Percentiles rank a stretch among this genome's conserved stretches.
Conservation (phyloP, 176 grass and related monocot species). For the Zizania latifolia region DNA sequence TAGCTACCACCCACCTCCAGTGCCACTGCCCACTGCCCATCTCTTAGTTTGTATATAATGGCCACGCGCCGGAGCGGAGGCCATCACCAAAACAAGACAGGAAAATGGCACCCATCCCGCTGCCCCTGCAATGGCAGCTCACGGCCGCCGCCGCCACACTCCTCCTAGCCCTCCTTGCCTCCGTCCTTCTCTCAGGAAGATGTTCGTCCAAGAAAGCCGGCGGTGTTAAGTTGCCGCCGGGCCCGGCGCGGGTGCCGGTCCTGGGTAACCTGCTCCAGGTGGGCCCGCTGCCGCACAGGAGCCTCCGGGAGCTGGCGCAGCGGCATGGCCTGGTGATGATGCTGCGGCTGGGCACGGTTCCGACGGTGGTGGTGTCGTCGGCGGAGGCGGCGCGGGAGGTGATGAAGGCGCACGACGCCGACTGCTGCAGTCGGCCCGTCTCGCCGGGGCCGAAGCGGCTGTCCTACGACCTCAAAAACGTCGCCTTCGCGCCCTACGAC, state of each 20-base stretch:
- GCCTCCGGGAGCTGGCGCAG: slow-evolving; percentile 32
- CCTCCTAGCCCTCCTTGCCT: too few species aligned
- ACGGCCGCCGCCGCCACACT: too few species aligned
- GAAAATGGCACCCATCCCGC: too few species aligned
- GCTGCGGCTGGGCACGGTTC: slow-evolving; percentile 45
- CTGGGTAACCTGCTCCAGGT: slow-evolving; percentile 66
- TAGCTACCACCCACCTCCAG: too few species aligned
- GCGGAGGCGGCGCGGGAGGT: slow-evolving; percentile 41
- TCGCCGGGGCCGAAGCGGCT: slow-evolving; percentile 16
- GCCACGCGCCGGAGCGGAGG: too few species aligned
- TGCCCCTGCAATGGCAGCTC: too few species aligned
- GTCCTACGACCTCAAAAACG: slow-evolving; percentile 12
- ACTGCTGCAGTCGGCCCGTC: slow-evolving; percentile 34
- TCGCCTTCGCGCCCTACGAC: slow-evolving; percentile 42
- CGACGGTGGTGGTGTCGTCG: slow-evolving; percentile 46
- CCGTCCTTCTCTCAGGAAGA: too few species aligned
- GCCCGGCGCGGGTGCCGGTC: slow-evolving; percentile 28
- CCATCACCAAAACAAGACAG: too few species aligned
- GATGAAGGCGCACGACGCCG: slow-evolving; percentile 37
- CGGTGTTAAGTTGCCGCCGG: slow-evolving; percentile 32
- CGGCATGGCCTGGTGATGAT: slow-evolving; percentile 34
- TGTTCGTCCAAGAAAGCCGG: too few species aligned
- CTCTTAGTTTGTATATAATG: too few species aligned
- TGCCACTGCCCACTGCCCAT: too few species aligned
- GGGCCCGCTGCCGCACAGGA: slow-evolving; percentile 42